Base-by-base conservation (phyloP, 1,284 basidiomycete species). In the Papiliotrema flavescens region DNA sequence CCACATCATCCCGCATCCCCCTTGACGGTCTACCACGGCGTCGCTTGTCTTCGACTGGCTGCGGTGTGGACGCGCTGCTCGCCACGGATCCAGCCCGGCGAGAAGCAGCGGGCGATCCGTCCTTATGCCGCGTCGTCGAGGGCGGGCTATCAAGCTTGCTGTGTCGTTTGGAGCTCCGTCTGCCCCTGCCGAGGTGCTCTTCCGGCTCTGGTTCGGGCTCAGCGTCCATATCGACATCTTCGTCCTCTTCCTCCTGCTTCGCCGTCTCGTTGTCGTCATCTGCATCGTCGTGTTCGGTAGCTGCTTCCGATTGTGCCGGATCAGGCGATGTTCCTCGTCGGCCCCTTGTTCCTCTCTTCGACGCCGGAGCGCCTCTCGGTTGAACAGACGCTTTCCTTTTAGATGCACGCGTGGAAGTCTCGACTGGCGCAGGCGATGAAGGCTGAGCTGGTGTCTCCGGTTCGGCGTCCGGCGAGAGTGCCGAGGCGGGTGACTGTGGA, bases 1-100 rank as follows among this genome's bases (percentile, higher is more conserved):
- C 65, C 2, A 72, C 60, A n/a, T 67, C 66, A 49, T 70, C 68
- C n/a, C 68, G 49, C 61, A 69, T 64, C 6, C 56, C 59, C 37
- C 61, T 49, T 26, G 54, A 24, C 23, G 42, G 23, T 2, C 40
- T 44, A 4, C 32, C 17, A 20, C 45, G 36, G 7, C 4, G 14
- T 40, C 36, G 24, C 46, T 35, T 47, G 39, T 26, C 43, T 15
- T 40, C 46, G 36, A 14, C 55, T 24, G 47, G 48, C 17, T 55
- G 49, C 6, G 56, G 54, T 4, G 59, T 55, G 7, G 62, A 65
- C 0, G 70, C 67, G 0, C 59, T 60, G 0, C 62, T 60, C 0
- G 70, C 69, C 0, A 66, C 72, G 0, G 66, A 69, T 3, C 55
- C 56, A 3, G 65, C 68, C 5, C 68, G 64, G 34, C 63, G 61